A percentile compares a stretch with the other conserved stretches of the same genome.
phyloP scores from a whole-genome alignment of 2,329 filamentous ascomycete genomes.

The Monosporascus sp. region DNA sequence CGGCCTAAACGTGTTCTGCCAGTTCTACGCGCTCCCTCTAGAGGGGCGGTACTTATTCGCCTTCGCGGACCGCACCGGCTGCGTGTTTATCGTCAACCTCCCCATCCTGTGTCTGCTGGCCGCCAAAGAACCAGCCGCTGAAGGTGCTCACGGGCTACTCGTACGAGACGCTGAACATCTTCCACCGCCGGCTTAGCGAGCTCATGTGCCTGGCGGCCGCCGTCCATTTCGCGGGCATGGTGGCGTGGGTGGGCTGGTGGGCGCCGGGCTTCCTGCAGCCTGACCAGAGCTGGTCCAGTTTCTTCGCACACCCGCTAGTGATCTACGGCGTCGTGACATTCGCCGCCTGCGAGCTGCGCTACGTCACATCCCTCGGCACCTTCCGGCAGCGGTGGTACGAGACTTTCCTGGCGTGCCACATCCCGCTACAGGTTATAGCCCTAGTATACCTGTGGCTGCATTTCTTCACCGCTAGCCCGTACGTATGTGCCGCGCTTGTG shows the following conservation, averaged over 20 bases:
- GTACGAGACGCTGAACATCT: conserved; percentile 61
- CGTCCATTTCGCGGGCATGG: conserved; percentile 51
- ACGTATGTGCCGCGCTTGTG: conserved; percentile 44
- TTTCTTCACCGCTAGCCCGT: conserved; percentile 46
- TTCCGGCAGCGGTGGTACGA: conserved; percentile 60
- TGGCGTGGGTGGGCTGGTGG: conserved; percentile 49
- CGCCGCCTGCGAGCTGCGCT: conserved; percentile 54
- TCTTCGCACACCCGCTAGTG: conserved; percentile 47
- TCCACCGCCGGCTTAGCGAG: conserved; percentile 60
- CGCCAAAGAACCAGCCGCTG: conserved; percentile 64
- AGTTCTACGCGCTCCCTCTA: conserved; percentile 46
- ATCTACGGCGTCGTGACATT: conserved; percentile 51
- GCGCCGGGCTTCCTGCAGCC: conserved; percentile 39
- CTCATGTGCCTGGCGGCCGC: conserved; percentile 54
- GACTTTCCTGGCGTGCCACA: conserved; percentile 53
- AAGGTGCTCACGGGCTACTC: conserved; percentile 56
- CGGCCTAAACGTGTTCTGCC: conserved; percentile 52
- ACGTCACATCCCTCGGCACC: conserved; percentile 54
- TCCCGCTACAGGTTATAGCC: conserved; percentile 50
- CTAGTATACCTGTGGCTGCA: conserved; percentile 57
- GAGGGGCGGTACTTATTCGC: conserved; percentile 47
- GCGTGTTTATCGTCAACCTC: conserved; percentile 45
- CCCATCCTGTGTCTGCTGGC: conserved; percentile 56
- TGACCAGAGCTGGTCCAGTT: conserved; percentile 35
- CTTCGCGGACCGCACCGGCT: conserved; percentile 52